Evolutionary conservation across 257 asterid genomes (phyloP).

Genomic region (Penstemon barbatus): DNA sequence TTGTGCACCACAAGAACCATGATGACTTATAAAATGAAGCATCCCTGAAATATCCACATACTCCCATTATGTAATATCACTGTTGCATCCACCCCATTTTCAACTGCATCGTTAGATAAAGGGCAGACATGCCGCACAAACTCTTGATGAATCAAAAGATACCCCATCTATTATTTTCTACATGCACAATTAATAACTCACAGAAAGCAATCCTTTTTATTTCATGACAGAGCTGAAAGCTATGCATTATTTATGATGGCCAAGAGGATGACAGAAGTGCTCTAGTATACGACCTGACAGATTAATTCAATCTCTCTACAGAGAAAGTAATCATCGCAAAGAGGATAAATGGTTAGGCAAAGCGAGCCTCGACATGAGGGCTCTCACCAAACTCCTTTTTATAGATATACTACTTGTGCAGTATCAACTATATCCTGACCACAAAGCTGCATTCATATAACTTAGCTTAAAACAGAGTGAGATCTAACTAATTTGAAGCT

Average conservation of each 20-base stretch:
- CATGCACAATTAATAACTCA: too few relatives aligned
- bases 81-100: background rate
- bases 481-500: too few relatives aligned
- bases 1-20: background rate
- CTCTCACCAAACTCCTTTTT: background rate
- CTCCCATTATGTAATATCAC: background rate
- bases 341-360: background rate
- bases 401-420: background rate
- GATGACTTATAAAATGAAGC: background rate
- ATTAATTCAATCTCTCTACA: background rate
- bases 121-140: background rate
- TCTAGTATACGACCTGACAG: background rate
- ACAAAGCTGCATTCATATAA: background rate
- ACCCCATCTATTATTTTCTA: too few relatives aligned
- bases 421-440: constrained; percentile 5
- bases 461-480: background rate
- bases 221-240: too few relatives aligned
- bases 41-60: background rate
- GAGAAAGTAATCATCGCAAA: background rate
- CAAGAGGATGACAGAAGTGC: background rate
- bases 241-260: too few relatives aligned
- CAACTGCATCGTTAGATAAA: background rate
- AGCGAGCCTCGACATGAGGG: background rate
- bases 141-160: too few relatives aligned
- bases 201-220: too few relatives aligned